Evolutionary conservation across 2,329 filamentous ascomycete species (phyloP).

Genomic region (Calcarisporium arbuscula): DNA sequence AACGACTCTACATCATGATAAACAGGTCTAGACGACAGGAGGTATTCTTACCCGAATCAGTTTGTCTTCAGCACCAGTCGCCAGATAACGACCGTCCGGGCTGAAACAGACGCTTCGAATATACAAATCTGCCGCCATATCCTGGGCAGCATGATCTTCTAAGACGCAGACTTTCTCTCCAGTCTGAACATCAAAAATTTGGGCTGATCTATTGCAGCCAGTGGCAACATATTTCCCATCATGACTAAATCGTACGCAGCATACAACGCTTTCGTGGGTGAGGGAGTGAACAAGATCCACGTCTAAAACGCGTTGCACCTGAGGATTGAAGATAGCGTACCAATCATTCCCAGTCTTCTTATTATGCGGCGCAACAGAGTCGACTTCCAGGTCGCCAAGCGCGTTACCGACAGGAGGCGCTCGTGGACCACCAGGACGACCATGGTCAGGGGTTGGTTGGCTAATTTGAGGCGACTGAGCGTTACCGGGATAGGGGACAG

Average conservation of each 20-base stretch:
- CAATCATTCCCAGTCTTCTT: constrained; percentile 90
- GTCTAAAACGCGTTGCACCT: constrained; percentile 81
- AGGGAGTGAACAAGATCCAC: constrained; percentile 92
- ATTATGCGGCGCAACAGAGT: constrained; percentile 74
- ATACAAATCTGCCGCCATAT: constrained; percentile 87
- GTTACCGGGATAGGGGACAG: constrained; percentile 77
- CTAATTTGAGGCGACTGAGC: constrained; percentile 80
- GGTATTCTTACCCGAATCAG: constrained; percentile 71
- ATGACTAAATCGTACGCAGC: constrained; percentile 93
- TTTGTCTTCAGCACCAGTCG: constrained; percentile 96
- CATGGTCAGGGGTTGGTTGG: constrained; percentile 71
- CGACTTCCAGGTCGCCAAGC: constrained; percentile 79
- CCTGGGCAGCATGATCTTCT: constrained; percentile 74
- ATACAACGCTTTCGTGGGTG: constrained; percentile 91
- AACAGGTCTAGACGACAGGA: not conserved
- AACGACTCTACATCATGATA: not conserved
- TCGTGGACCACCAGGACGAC: constrained; percentile 45
- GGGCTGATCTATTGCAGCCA: constrained; percentile 96
- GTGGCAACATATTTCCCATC: constrained; percentile 96
- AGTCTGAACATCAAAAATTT: constrained; percentile 89
- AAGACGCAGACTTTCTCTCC: constrained; percentile 85
- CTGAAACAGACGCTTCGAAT: constrained; percentile 99
- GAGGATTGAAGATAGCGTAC: constrained; percentile 96
- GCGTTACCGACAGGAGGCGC: constrained; percentile 51
- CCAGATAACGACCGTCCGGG: constrained; percentile 87